Evolutionary conservation across 495 filamentous ascomycete genomes (phyloP), one percentile per base, ranked within the genome.

Genomic region (Cairneyella variabilis): DNA sequence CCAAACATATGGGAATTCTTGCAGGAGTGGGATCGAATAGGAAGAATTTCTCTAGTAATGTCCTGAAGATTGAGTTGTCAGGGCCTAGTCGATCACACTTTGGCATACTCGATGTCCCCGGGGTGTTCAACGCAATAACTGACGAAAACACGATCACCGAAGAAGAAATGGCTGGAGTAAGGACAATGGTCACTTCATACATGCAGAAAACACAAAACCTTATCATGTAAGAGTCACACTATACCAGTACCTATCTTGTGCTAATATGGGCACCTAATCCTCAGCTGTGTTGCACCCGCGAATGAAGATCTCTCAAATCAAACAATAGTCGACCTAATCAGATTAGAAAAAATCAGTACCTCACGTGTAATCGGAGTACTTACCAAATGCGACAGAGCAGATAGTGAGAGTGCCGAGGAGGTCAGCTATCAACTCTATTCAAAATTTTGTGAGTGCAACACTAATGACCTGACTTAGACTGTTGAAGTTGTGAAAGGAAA

Each of bases 81-180:
- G 80, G 84, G 0, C 83, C 83, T 0, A 48, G 76, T 1, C 71
- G 80, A 48, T 68, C 76, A 17, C 76, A 86, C 52, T 65, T 87
- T 2, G 83, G 72, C 32, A 68, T 87, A 0, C 77, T 85, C 28
- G 80, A 87, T 54, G 72, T 85, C 1, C 82, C 82, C 0, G 79
- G 83, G 0, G 78, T 84, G 7, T 85, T 86, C 63, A 75, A 71
- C 22, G 74, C 61, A 9, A 63, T 69, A 0, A 76, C 66, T 3
- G 43, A 68, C 11, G 76, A 74, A 1, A 27, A 53, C 10, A 45
- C 54, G 9, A n/a, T n/a, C n/a, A n/a, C n/a, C n/a, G 21, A 28
- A 14, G 12, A 25, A 34, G 78, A 83, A 25, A 79, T 76, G n/a
- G 39, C 39, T 0, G 58, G 77, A 14, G 76, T 83, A 0, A 62